Base-by-base conservation (phyloP, 2,329 filamentous ascomycete genomes). In the Colletotrichum limetticola region DNA sequence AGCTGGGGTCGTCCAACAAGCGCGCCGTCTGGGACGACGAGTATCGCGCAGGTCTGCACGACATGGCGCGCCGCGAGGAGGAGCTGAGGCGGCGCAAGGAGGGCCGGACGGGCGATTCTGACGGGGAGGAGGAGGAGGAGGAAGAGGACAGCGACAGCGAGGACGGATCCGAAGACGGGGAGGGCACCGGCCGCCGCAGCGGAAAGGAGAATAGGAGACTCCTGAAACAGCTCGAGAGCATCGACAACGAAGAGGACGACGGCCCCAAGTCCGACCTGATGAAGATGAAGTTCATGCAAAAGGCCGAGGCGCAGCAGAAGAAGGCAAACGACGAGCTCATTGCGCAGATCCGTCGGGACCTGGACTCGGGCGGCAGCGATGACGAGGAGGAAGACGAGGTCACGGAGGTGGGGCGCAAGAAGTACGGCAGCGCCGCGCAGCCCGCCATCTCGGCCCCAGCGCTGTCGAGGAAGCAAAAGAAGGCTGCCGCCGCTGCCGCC, bases 241-340 rank as follows among this genome's bases (percentile, higher is more conserved):
- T 86, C 7, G 84, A 84, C 19, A 82, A 84, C 22, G 84, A 85
- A 42, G 79, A 84, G 9, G 83, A 87, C 16, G 87, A 89, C 26
- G 84, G 84, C n/a, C 85, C 80, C 22, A 89, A 89, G 0, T 92
- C 92, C 16, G 92, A 91, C 77, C 85, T 99, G 7, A 91, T 94
- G 82, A 89, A 90, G 64, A 95, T 99, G 92, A 94, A 94, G 74
- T 99, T 99, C 81, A 98, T 99, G 97, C 91, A 93, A 78, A 95
- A 93, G 76, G 94, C 95, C 1, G 95, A 98, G 78, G 93, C 92
- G 32, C 88, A 91, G 49, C 91, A 91, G 78, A 95, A 92, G 81
- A 90, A 92, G 75, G 89, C 91, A 70, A 98, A 98, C 76, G 94
- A 98, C 77, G 93, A 94, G 68, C 90, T 94, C 69, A 85, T 94